A percentile compares a stretch with the other conserved stretches of the same genome.
Evolutionary conservation across 345 rosid genomes (phyloP).

Genomic region (Alliaria petiolata): DNA sequence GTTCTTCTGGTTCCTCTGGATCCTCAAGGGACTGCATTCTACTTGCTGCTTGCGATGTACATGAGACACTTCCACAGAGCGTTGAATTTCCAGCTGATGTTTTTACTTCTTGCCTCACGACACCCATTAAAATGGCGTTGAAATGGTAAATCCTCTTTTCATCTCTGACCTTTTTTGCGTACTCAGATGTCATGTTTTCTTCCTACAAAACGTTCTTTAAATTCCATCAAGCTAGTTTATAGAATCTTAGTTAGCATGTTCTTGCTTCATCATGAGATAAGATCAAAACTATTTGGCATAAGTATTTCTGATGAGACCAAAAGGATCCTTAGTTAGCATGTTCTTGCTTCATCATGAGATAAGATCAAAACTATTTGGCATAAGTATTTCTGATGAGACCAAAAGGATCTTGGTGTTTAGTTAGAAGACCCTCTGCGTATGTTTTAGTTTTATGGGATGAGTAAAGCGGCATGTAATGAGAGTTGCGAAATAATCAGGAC

Average conservation of each 20-base stretch:
- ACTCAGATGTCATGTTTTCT: conserved; percentile 1
- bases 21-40: conserved; percentile 83
- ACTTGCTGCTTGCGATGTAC: conserved; percentile 99
- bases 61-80: conserved; percentile 99
- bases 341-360: too few species aligned
- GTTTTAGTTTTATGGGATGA: not conserved
- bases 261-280: not conserved
- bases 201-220: conserved; percentile 2
- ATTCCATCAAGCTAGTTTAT: not conserved
- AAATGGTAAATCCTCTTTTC: conserved; percentile 60
- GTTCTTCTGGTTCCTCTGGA: conserved; percentile 62
- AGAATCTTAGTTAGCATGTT: conserved; percentile 7
- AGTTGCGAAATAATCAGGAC: not conserved
- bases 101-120: conserved; percentile 96
- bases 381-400: conserved; percentile 10
- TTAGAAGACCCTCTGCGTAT: conserved; percentile 1
- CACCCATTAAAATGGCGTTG: conserved; percentile 98
- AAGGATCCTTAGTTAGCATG: conserved; percentile 3
- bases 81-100: conserved; percentile 98
- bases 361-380: not conserved
- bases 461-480: not conserved
- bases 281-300: not conserved
- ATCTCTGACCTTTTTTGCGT: conserved; percentile 10
- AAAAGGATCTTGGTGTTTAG: not conserved
- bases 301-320: conserved; percentile 12